Evolutionary conservation across 768 basidiomycete species (phyloP), one percentile per base, ranked within the genome.

Genomic region (Pilatotrama ljubarskyi): DNA sequence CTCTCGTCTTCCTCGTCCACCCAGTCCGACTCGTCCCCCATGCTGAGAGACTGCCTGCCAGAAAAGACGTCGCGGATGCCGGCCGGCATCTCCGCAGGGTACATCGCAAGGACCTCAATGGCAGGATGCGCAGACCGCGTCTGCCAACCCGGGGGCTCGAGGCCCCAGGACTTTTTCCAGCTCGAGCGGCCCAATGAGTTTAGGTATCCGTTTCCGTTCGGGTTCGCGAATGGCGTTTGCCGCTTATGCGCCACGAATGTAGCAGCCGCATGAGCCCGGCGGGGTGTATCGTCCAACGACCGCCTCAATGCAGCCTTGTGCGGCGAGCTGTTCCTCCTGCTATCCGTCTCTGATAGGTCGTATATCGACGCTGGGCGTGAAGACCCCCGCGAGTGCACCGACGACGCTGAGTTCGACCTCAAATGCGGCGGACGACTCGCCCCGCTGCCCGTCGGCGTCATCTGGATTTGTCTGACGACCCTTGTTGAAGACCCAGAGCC

Each of bases 151-250:
- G 91, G 90, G 6, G 91, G 92, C 66, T 93, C 90, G 26, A 87
- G 75, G 0, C 92, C 92, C 92, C 92, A 94, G 7, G 87, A 84
- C 72, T 91, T 92, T 78, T 91, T 93, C 92, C 92, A 94, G 69
- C 88, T 88, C 20, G 88, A 86, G 29, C 86, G 83, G 32, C 88
- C 84, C 50, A 84, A 69, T 3, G 79, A 77, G 38, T 70, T 73
- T 14, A 71, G 63, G 53, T 71, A 69, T 32, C 75, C 74, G 54
- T 75, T 77, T 5, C 74, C 74, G 11, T 58, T 58, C 11, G 85
- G 86, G 64, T 82, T 86, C 65, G 77, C 75, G 70, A 91, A 91
- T 1, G 90, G 87, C 2, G 86, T 90, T 62, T 83, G 77, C 24
- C 88, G 84, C 68, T 94, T 93, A 72, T 94, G 91, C 6, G 90